These are phyloP conservation scores for Aegilops longissima DNA, from an alignment of 176 grass and related monocot genomes.

Conservation along the genomic window DNA sequence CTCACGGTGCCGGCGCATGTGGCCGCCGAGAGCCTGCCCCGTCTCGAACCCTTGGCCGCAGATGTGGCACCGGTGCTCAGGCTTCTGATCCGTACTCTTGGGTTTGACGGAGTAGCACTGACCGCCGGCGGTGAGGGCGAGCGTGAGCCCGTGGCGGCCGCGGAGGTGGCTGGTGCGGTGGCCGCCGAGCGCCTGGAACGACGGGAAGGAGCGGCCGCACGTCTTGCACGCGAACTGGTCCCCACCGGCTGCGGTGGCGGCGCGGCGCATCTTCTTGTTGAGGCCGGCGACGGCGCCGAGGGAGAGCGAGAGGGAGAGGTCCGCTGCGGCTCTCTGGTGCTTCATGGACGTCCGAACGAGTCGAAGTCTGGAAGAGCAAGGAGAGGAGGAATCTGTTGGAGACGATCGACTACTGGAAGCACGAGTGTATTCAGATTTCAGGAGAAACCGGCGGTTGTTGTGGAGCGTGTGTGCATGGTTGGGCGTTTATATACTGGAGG, in stretches of 20 bases:
- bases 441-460: no score
- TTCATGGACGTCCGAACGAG: not conserved
- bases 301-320: not conserved
- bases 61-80: slow-evolving; percentile 47
- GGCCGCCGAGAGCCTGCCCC: slow-evolving; percentile 63
- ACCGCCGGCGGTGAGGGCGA: not conserved
- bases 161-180: slow-evolving; percentile 67
- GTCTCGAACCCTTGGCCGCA: slow-evolving; percentile 54
- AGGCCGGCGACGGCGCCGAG: not conserved
- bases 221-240: slow-evolving; percentile 55
- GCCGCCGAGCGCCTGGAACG: slow-evolving; percentile 65
- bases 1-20: slow-evolving; percentile 66
- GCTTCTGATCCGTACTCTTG: not conserved
- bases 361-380: no score
- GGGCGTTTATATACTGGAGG: no score
- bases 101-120: not conserved
- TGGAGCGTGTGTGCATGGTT: no score
- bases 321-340: not conserved
- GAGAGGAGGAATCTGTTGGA: no score
- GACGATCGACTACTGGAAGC: no score
- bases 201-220: slow-evolving; percentile 41
- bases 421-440: no score
- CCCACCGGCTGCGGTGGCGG: not conserved
- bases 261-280: not conserved
- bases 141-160: slow-evolving; percentile 32